phyloP scores from a whole-genome alignment of 2,329 filamentous ascomycete genomes.

The Didymella sp. region DNA sequence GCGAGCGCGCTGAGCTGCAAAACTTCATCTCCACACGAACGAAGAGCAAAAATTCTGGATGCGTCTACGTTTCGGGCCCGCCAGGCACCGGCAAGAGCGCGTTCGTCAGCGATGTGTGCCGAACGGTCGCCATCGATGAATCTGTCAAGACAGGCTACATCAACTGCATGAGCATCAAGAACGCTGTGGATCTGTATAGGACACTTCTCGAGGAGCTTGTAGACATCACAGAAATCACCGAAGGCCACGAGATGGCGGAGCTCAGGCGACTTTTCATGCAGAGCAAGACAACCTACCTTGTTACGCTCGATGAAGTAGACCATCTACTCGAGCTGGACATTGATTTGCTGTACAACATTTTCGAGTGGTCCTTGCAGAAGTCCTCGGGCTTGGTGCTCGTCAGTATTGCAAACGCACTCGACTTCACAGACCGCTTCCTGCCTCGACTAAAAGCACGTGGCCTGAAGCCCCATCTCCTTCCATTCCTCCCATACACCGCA shows the following conservation, averaged over 20 bases:
- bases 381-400: conserved; percentile 82
- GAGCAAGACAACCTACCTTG: conserved; percentile 69
- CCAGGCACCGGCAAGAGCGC: conserved; percentile 97
- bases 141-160: conserved; percentile 76
- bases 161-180: conserved; percentile 98
- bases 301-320: conserved; percentile 94
- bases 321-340: conserved; percentile 88
- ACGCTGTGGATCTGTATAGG: conserved; percentile 81
- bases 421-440: conserved; percentile 92
- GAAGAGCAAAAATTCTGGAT: conserved; percentile 70
- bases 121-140: conserved; percentile 60
- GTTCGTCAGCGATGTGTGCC: conserved; percentile 81
- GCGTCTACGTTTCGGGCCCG: conserved; percentile 92
- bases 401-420: conserved; percentile 94
- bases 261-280: conserved; percentile 75
- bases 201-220: conserved; percentile 76
- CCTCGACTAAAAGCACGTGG: conserved; percentile 92
- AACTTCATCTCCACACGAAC: conserved; percentile 72
- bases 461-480: conserved; percentile 85
- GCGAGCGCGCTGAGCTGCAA: conserved; percentile 69
- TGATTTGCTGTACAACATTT: conserved; percentile 89
- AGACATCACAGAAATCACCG: conserved; percentile 64
- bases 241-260: conserved; percentile 70
- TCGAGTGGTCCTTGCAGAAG: conserved; percentile 90
- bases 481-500: conserved; percentile 91